phyloP scores from a whole-genome alignment of 2,329 filamentous ascomycete genomes.

The Paraphoma chrysanthemicola region DNA sequence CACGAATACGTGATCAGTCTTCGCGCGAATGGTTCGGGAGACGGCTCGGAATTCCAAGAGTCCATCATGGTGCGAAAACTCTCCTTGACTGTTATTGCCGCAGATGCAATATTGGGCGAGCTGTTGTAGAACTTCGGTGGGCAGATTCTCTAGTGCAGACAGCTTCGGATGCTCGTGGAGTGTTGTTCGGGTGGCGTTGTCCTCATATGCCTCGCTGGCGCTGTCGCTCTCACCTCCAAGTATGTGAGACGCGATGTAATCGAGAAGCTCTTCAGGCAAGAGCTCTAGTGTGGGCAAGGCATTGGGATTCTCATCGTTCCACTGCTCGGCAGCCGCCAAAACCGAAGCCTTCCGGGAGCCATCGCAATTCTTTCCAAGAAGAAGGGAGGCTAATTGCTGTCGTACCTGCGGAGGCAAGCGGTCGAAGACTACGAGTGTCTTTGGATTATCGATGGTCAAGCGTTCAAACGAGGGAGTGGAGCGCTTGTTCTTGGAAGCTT shows the following conservation, averaged over 20 bases:
- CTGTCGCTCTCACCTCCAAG: not conserved
- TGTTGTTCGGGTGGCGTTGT: not conserved
- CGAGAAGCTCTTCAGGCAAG: not conserved
- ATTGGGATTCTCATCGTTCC: not conserved
- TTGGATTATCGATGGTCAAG: not conserved
- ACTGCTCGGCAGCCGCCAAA: not conserved
- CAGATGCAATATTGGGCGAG: not conserved
- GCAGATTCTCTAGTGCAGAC: not conserved
- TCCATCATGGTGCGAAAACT: not conserved
- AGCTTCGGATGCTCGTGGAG: not conserved
- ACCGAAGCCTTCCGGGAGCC: not conserved
- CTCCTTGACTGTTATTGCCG: not conserved
- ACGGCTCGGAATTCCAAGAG: not conserved
- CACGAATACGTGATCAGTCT: not conserved
- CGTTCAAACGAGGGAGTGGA: not conserved
- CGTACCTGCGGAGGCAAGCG: not conserved
- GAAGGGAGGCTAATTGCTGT: not conserved
- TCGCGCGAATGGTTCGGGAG: not conserved
- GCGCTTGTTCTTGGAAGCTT: too few species aligned
- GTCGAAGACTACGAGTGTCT: not conserved
- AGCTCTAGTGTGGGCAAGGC: not conserved
- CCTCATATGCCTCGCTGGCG: not conserved
- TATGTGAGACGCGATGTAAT: not conserved
- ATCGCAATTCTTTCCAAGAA: not conserved
- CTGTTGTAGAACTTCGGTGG: not conserved